A percentile compares a stretch with the other conserved stretches of the same genome.
Conservation (phyloP, 2,329 filamentous ascomycete genomes). For the Coniochaeta sp. region DNA sequence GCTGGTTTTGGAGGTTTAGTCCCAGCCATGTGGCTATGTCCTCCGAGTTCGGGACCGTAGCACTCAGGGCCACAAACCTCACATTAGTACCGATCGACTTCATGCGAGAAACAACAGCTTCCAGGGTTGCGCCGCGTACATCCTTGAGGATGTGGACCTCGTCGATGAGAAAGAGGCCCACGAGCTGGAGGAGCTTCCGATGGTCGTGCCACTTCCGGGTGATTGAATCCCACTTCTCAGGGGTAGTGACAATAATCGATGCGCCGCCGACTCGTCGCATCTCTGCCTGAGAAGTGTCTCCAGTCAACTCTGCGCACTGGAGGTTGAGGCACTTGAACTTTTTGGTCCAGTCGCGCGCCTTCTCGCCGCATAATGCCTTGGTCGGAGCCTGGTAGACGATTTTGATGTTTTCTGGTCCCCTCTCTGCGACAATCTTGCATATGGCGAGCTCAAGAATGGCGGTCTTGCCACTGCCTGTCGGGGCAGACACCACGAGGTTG, state of each 20-base stretch:
- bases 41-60: constrained; percentile 74
- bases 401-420: constrained; percentile 59
- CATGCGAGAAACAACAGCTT: constrained; percentile 82
- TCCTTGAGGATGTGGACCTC: constrained; percentile 86
- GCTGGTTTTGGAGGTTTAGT: constrained; percentile 48
- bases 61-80: constrained; percentile 74
- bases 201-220: constrained; percentile 84
- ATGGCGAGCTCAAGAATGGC: constrained; percentile 76
- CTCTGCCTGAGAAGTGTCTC: constrained; percentile 65
- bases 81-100: constrained; percentile 70
- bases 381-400: constrained; percentile 81
- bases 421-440: constrained; percentile 56
- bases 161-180: constrained; percentile 77
- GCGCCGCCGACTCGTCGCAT: constrained; percentile 64
- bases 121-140: constrained; percentile 67
- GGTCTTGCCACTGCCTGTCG: constrained; percentile 82
- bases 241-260: constrained; percentile 78
- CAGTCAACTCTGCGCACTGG: constrained; percentile 70
- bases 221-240: constrained; percentile 88
- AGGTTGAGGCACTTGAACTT: constrained; percentile 66
- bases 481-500: constrained; percentile 74
- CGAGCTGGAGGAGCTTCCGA: constrained; percentile 62
- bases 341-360: constrained; percentile 67
- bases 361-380: constrained; percentile 73
- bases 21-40: constrained; percentile 80